Evolutionary conservation across 306 rosid genomes (phyloP), one percentile per base, ranked within the genome.

Genomic region (Alnus rubra): DNA sequence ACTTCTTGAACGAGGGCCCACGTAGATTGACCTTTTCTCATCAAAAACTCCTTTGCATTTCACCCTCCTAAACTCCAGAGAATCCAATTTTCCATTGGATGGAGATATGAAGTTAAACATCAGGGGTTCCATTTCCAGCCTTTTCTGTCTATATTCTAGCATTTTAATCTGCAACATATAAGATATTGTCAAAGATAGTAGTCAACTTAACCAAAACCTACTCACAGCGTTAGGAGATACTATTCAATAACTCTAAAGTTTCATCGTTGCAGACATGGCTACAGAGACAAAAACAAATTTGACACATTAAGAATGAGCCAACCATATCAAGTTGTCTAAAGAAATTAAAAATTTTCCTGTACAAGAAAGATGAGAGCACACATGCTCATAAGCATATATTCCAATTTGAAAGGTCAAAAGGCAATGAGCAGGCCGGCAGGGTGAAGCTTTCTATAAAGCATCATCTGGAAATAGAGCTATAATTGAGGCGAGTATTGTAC

Each of bases 1-100:
- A 87, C 98, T 95, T 89, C 99, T 88, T 74, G 98, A 93, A 68
- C 99, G 98, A 70, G 99, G 98, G 50, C 97, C 99, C 53, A 95
- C 87, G n/a, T 67, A 93, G 81, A 93, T 87, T 56, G 98, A 93
- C 39, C 79, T 91, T 79, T 84, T 81, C 80, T 93, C 98, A 86
- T 95, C 91, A 79, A 90, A 91, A 82, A 83, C 81, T 58, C 99
- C 98, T 76, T 82, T 86, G 80, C 92, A 89, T 14, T 69, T 49
- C 63, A 93, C 89, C 84, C 89, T 93, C 74, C 99, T 90, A 69
- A 96, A 96, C 82, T 96, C 98, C 83, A 93, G 75, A 74, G 88
- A 78, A 69, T 88, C 96, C 74, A 86, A 76, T 44, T 82, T 88
- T 81, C 87, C 86, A 49, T 62, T 81, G 74, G 88, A 87, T 13